These are phyloP conservation scores for Paramyrothecium sp. DNA, from an alignment of 2,329 filamentous ascomycete genomes.

Conservation along the genomic window DNA sequence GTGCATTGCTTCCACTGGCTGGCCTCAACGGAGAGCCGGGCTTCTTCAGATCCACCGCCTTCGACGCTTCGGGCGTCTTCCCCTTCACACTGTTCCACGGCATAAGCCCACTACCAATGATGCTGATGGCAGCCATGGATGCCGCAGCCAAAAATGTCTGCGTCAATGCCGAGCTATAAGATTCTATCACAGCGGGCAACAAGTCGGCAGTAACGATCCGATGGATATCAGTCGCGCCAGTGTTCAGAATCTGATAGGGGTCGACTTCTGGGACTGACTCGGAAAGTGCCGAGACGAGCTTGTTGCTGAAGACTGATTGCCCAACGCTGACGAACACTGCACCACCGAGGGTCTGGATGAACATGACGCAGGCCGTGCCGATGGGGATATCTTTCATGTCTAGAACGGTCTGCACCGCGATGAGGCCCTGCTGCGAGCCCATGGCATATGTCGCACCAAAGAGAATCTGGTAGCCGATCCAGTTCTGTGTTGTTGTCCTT, in stretches of 20 bases:
- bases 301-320: slow-evolving; percentile 49
- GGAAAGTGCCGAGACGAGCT: slow-evolving; percentile 24
- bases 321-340: slow-evolving; percentile 50
- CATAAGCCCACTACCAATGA: not conserved
- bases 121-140: not conserved
- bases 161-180: not conserved
- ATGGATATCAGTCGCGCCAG: slow-evolving; percentile 7
- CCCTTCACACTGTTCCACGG: not conserved
- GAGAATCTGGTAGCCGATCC: slow-evolving; percentile 34
- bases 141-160: not conserved
- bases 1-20: no score
- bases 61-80: not conserved
- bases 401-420: slow-evolving; percentile 45
- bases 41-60: no score
- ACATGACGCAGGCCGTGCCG: slow-evolving; percentile 45
- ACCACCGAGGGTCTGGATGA: slow-evolving; percentile 41
- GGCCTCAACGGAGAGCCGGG: no score
- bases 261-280: slow-evolving; percentile 4
- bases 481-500: slow-evolving; percentile 13
- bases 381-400: slow-evolving; percentile 39
- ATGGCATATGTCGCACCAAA: slow-evolving; percentile 42
- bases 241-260: slow-evolving; percentile 1
- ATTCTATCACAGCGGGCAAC: not conserved
- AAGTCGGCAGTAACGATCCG: not conserved
- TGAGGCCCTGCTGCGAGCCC: slow-evolving; percentile 41